Base-by-base conservation (phyloP, 352 stramenopile genomes). In the Globisporangium alternatum region DNA sequence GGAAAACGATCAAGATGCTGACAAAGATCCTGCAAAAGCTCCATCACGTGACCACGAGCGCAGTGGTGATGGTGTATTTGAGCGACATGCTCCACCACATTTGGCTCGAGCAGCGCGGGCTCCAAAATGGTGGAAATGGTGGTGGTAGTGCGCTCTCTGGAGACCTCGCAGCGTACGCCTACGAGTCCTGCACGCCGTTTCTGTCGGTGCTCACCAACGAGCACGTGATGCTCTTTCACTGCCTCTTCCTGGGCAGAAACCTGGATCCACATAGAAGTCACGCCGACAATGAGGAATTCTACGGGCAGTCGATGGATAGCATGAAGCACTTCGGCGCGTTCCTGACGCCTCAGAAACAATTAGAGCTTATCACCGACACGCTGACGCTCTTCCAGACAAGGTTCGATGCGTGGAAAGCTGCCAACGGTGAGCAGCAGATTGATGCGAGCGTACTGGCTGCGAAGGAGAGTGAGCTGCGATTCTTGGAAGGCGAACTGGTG, bases 21-120 rank as follows among this genome's bases (percentile, higher is more conserved):
- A 91, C 81, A 0, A 93, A 91, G 56, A 78, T 93, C 21, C 60
- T 93, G 47, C 81, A 86, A 54, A 90, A 89, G 45, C 45, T 91
- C 5, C 74, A 91, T 55, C 70, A 70, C 21, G 75, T 91, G 41
- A 81, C 70, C 5, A 58, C 83, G 13, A 91, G 81, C 60, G 56
- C 80, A 4, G 80, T 92, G 39, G 78, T 93, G 8, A 74, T 91
- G 60, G 76, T 92, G 47, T 91, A 83, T 55, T 62, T 93, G 6
- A 86, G 85, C 56, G 49, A 78, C 5, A 61, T 77, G 45, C 68
- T 91, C 0, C 57, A 57, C 0, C 65, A 58, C 22, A 82, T 90
- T 35, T 90, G 80, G 80, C 53, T 47, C 0, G 72, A 89, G 39
- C 72, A 87, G 51, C 55, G 68, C 25, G 21, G 35, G 31, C 37